Base-by-base conservation (phyloP, 1,284 basidiomycete species). In the Ceratobasidium sp. region DNA sequence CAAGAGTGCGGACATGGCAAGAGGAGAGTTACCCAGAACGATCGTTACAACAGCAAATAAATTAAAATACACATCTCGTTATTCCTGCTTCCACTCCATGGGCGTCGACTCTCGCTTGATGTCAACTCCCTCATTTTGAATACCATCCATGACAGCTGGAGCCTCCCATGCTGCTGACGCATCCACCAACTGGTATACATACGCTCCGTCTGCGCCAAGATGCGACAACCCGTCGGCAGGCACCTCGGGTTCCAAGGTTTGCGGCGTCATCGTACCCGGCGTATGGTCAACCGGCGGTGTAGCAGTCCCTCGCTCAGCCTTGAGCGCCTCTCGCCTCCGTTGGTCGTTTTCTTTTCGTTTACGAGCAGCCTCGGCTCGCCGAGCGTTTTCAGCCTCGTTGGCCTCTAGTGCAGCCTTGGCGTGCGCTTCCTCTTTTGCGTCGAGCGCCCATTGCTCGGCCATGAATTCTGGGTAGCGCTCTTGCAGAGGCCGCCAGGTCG, bases 401-500 rank as follows among this genome's bases (percentile, higher is more conserved):
- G 58, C 58, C 45, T 64, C 58, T 22, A 64, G 45, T n/a, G 60
- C 69, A n/a, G 47, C 76, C 45, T 82, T 82, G 0, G 85, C 84
- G 71, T 89, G 86, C 34, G 83, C 83, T 74, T 91, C 90, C 71
- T 93, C 92, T 42, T 80, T 72, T 2, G 77, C 82, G 74, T 94
- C 92, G 47, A 92, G 77, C 13, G 79, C 84, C 83, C 87, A 87
- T 75, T 93, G 90, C 76, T 93, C 91, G 55, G 81, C 78, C 85
- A 92, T 89, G 74, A 86, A 93, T 75, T 93, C 91, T 25, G 82
- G 65, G 75, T 94, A 94, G 3, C 92, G 86, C 70, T 94, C 91
- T 74, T 82, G 86, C 25, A 89, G 80, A 0, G 92, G 91, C 3
- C 87, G 84, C 92, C 92, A 94, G 0, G 83, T 88, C 77, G 54